Evolutionary conservation across 2,329 filamentous ascomycete species (phyloP), one percentile per base, ranked within the genome.

Genomic region (Penicillium capsulatum): DNA sequence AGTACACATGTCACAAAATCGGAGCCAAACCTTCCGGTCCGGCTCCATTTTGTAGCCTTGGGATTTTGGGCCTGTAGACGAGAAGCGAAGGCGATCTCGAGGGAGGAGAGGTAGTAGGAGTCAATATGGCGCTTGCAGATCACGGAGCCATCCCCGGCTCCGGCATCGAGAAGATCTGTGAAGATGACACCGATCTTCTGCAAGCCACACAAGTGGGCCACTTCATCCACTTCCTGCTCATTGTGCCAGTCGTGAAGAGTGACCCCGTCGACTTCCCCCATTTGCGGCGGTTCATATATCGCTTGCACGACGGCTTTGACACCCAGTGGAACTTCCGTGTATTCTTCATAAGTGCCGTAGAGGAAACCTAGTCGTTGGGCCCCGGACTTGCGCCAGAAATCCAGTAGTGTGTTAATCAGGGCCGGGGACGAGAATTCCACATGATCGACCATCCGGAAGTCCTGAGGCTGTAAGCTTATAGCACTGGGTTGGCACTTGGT

Each of bases 401-500:
- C 82, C 50, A 98, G 80, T 40, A 97, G 81, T n/a, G 79, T 80
- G 61, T 98, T 86, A 55, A 97, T 86, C 22, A 97, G 79, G 38
- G 81, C 76, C 3, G 88, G 82, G 1, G 86, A 83, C 2, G 91
- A 83, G 61, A 98, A 97, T 65, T 98, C 94, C 48, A 98, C 92
- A 63, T 98, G 92, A 58, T 98, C 92, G 3, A 98, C 90, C 86
- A 92, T 96, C 36, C 92, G 87, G 64, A 91, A 98, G 14, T 84
- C 76, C 65, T 98, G 92, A 4, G 89, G 88, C 60, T 97, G 90
- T 37, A 98, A 71, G 8, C 88, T 95, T 60, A 98, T 98, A 40
- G 92, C 91, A 50, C 91, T 95, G 6, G 92, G 92, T 61, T 98
- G 94, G 57, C 92, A 98, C 64, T 97, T 98, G 42, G 87, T 94